Percentiles rank a stretch among this genome's conserved stretches.
Evolutionary conservation across 2,329 filamentous ascomycete species (phyloP).

Genomic region (Colletotrichum liaoningense): DNA sequence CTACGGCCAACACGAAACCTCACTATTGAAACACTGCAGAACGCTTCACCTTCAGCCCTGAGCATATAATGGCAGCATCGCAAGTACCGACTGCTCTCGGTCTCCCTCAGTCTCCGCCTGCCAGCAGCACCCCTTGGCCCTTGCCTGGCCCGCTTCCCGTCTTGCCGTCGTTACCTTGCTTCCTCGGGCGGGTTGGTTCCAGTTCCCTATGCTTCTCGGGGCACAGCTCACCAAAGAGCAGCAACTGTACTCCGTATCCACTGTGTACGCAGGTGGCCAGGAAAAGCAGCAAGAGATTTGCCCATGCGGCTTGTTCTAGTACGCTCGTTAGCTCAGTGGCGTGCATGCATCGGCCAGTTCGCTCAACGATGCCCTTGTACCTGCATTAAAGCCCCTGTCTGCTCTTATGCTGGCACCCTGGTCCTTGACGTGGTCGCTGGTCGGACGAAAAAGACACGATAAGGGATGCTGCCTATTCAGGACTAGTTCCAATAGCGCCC

Average conservation of each 20-base stretch:
- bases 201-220: not conserved
- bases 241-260: not conserved
- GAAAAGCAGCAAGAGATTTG: constrained; percentile 36
- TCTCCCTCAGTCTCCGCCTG: not conserved
- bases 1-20: not conserved
- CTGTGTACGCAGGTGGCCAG: not conserved
- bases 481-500: constrained; percentile 18
- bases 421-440: not conserved
- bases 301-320: constrained; percentile 12
- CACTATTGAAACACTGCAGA: constrained; percentile 32
- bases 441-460: constrained; percentile 17
- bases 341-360: constrained; percentile 26
- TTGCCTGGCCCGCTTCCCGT: constrained; percentile 19
- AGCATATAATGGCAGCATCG: constrained; percentile 4
- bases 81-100: not conserved
- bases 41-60: constrained; percentile 16
- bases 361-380: constrained; percentile 32
- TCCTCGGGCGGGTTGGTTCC: constrained; percentile 14
- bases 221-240: not conserved
- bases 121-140: not conserved
- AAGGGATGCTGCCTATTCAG: constrained; percentile 30
- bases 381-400: constrained; percentile 29
- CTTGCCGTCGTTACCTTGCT: not conserved
- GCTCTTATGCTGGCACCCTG: not conserved
- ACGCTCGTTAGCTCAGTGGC: constrained; percentile 22